Base-by-base conservation (phyloP, 2,329 filamentous ascomycete species). In the Harringtonia aguacate region DNA sequence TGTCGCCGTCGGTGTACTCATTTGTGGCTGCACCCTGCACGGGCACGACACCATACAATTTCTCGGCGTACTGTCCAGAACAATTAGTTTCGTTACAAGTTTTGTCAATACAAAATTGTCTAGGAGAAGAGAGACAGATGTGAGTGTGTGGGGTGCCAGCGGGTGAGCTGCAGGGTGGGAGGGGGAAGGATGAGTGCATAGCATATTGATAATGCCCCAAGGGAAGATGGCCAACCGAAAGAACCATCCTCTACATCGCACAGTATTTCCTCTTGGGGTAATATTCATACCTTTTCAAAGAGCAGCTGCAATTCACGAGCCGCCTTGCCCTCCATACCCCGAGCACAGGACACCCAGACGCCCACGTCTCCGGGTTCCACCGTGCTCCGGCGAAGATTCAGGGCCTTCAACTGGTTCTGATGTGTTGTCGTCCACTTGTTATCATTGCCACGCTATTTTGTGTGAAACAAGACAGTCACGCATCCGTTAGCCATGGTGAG, bases 281-380 rank as follows among this genome's bases (percentile, higher is more conserved):
- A 5, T 33, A 33, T 6, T 33, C 43, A 4, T 61, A 84, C 81
- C 65, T 83, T 72, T 36, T 81, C 70, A 55, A 86, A 83, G 20
- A 88, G 63, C 46, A 73, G 63, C 46, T 69, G 70, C 49, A 88
- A 69, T 58, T 90, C 85, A 40, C 70, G 67, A 3, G 83, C 72
- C 14, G 84, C 82, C 60, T 79, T 82, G 35, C 68, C 69, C 61
- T 86, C 83, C 65, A 84, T 81, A 51, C 77, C 76, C 56, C 81
- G 75, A 41, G 81, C 77, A 58, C 83, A 89, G 0, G 84, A 88
- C 24, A 81, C 80, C 83, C 84, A 90, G 46, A 90, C 79, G 6
- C 85, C 85, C 42, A 72, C 67, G 55, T 88, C 82, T 6, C 84
- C 83, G 6, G 81, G 67, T 52, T 84, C 75, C 39, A 88, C 61